A percentile compares a stretch with the other conserved stretches of the same genome.
Conservation (phyloP, 768 basidiomycete genomes). For the Leccinellum albellum region DNA sequence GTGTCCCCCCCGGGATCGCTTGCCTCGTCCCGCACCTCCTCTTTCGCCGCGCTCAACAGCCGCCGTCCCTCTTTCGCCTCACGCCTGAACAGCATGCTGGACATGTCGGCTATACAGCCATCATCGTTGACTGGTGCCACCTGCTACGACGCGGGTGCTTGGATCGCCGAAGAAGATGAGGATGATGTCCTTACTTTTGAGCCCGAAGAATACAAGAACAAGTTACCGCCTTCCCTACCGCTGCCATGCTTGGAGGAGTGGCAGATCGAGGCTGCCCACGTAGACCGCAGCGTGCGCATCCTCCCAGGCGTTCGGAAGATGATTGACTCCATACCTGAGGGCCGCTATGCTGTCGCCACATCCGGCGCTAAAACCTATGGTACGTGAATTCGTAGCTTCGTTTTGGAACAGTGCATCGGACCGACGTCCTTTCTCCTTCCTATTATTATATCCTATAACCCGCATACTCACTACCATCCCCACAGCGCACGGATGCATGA, state of each 20-base stretch:
- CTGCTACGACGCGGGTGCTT: slow-evolving; percentile 18
- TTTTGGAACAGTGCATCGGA: background rate
- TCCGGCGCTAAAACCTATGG: slow-evolving; percentile 71
- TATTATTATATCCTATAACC: background rate
- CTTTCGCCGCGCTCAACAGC: slow-evolving; percentile 32
- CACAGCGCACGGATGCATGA: slow-evolving; percentile 63
- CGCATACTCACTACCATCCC: background rate
- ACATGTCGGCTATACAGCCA: slow-evolving; percentile 29
- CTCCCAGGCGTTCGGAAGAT: slow-evolving; percentile 65
- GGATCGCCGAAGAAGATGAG: slow-evolving; percentile 35
- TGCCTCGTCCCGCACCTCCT: slow-evolving; percentile 43
- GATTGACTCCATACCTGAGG: slow-evolving; percentile 62
- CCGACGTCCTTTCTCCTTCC: background rate
- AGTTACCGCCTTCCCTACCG: background rate
- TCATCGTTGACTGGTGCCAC: background rate
- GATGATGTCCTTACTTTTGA: slow-evolving; percentile 28
- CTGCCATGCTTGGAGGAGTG: slow-evolving; percentile 43
- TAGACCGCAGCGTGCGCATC: slow-evolving; percentile 65
- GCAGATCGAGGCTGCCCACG: slow-evolving; percentile 51
- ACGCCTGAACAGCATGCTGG: slow-evolving; percentile 39
- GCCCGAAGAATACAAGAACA: slow-evolving; percentile 17
- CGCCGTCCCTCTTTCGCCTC: slow-evolving; percentile 48
- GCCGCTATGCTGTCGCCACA: slow-evolving; percentile 69
- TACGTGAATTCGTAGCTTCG: slow-evolving; percentile 27
- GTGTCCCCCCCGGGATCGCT: slow-evolving; percentile 36